Evolutionary conservation across 768 basidiomycete species (phyloP).

Genomic region (Peribolospora baueri): DNA sequence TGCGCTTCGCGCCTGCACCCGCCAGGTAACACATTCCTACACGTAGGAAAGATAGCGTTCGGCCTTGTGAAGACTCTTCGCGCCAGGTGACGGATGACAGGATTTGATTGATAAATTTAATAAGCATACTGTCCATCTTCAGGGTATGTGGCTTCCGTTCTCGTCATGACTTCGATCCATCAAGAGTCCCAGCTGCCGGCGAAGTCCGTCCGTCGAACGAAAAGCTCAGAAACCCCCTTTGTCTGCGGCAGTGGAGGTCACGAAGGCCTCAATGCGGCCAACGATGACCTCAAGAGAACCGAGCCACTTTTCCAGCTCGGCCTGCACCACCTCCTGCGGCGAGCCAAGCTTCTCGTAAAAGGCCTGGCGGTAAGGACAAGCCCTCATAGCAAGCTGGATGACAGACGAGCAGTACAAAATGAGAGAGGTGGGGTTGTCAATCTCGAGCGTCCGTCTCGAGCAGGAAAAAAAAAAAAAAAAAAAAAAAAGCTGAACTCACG

Average conservation of each 20-base stretch:
- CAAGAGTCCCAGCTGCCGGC: too few relatives aligned
- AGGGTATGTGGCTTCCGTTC: too few relatives aligned
- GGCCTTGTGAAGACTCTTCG: too few relatives aligned
- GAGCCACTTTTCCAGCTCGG: conserved; percentile 31
- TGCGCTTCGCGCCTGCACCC: too few relatives aligned
- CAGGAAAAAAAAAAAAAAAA: background rate
- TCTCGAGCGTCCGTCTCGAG: background rate
- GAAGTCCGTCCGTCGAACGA: too few relatives aligned
- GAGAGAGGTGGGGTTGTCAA: background rate
- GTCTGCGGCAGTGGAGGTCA: background rate
- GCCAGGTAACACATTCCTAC: too few relatives aligned
- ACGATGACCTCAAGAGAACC: conserved; percentile 30
- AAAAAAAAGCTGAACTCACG: conserved; percentile 20
- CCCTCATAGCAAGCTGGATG: conserved; percentile 37
- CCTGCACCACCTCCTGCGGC: conserved; percentile 26
- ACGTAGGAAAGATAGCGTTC: too few relatives aligned
- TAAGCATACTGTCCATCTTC: too few relatives aligned
- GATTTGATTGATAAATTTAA: too few relatives aligned
- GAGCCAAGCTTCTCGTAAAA: conserved; percentile 35
- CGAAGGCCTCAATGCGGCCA: conserved; percentile 25
- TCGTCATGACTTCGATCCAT: too few relatives aligned
- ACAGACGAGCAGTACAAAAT: background rate
- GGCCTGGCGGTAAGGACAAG: conserved; percentile 35
- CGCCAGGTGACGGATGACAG: too few relatives aligned
- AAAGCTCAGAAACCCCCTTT: too few relatives aligned